Base-by-base conservation (phyloP, 768 basidiomycete species). In the Mycena maculata region DNA sequence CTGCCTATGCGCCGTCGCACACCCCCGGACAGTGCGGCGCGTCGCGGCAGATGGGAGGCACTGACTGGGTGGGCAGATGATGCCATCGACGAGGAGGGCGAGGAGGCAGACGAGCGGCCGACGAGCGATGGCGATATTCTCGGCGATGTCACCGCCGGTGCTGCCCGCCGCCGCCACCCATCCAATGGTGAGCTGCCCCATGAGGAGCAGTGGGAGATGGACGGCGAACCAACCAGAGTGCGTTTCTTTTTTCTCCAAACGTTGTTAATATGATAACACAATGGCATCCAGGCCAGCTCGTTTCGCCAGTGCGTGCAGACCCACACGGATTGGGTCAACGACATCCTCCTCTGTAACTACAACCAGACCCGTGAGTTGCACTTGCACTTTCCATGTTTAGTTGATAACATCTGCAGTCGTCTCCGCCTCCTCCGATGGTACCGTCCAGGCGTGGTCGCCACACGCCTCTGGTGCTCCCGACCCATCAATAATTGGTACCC, bases 271-370 rank as follows among this genome's bases (percentile, higher is more conserved):
- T 64, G 52, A 48, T 10, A 48, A 30, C 25, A 52, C 20, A 56
- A 55, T 72, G 57, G 53, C 52, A 66, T 67, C 69, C 69, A 89
- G 87, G 77, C 79, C 27, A 85, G 89, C 28, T 82, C 85, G 23
- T 98, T 98, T 76, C 87, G 97, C 31, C 96, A 98, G 76, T 92
- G 90, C 63, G 90, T 91, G 11, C 96, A 98, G 75, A 86, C 88
- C 7, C 96, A 98, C 76, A 90, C 90, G 1, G 96, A 98, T 79
- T 99, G 97, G 97, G 88, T 99, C 38, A 99, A 98, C 75, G 97
- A 99, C 73, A 88, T 99, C 50, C 75, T 95, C 3, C 85, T 99
- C 20, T 96, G 94, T 80, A 96, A 98, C 75, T 85, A 89, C 67
- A 95, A 98, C 71, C 96, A 96, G 76, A 98, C 92, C 4, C 82